Base-by-base conservation (phyloP, 306 rosid genomes). In the Quercus berberidifolia region DNA sequence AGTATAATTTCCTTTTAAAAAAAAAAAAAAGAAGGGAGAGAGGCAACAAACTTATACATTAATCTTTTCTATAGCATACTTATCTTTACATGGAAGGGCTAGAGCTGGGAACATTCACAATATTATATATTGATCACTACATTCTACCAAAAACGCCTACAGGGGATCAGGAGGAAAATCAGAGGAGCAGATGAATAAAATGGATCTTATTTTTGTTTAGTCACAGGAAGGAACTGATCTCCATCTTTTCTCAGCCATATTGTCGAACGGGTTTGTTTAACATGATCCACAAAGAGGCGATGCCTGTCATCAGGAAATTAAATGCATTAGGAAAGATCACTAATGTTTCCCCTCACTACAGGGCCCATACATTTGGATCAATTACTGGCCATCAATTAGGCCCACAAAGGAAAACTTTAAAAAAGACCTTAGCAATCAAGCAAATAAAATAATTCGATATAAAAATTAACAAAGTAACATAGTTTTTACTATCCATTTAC, bases 221-320 rank as follows among this genome's bases (percentile, higher is more conserved):
- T 74, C 81, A 88, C 94, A 13, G 96, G 91, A 20, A 73, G 77
- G 79, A 90, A 93, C 75, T 83, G 89, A 67, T 69, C 76, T 83
- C 90, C 92, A 58, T 91, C 93, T 89, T 87, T 92, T 86, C 83
- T 93, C 84, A 95, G 69, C 98, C 97, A 91, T 78, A 90, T 54
- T 15, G 96, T 90, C 33, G 97, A 90, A 49, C 99, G 98, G 54
- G 98, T 95, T 83, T 87, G 93, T 92, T 88, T 90, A 74, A 95
- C 88, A 35, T 85, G 70, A 74, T 95, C 98, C 11, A 86, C 87
- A 60, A 93, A 95, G 68, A 93, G 88, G 38, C 74, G 83, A 80
- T 95, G 87, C 91, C 99, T 95, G 88, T 77, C 84, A 79, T 69
- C 59, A 20, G 68, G 38, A 64, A 65, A 28, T 17, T 73, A 31